phyloP scores from a whole-genome alignment of 1,284 basidiomycete genomes.

The Caloboletus inedulis region DNA sequence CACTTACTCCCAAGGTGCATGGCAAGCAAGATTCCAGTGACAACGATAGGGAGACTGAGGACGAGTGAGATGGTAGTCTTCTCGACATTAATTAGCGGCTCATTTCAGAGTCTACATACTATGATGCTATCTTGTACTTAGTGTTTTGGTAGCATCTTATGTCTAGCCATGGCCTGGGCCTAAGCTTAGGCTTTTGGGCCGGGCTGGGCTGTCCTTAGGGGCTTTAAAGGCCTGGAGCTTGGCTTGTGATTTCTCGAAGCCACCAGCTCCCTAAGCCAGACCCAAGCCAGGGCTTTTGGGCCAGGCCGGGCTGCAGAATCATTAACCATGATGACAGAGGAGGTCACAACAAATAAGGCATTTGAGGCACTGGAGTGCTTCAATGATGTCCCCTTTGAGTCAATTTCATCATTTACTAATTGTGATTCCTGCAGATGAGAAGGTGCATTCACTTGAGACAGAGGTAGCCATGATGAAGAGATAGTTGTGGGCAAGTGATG shows the following conservation, averaged over 20 bases:
- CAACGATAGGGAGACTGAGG: background rate
- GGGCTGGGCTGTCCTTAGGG: background rate
- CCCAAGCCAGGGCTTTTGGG: background rate
- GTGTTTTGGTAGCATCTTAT: background rate
- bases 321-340: too few relatives aligned
- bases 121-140: background rate
- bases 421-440: too few relatives aligned
- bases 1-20: background rate
- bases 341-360: too few relatives aligned
- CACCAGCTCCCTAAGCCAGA: background rate
- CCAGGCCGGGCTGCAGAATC: background rate
- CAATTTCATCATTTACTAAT: too few relatives aligned
- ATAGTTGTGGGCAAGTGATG: too few relatives aligned
- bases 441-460: too few relatives aligned
- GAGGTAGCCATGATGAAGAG: too few relatives aligned
- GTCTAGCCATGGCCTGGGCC: background rate
- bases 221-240: background rate
- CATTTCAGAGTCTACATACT: background rate
- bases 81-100: background rate
- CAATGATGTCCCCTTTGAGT: too few relatives aligned
- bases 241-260: background rate
- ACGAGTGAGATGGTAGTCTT: conserved; percentile 4
- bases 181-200: conserved; percentile 1
- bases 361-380: too few relatives aligned
- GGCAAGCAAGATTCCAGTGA: background rate